Evolutionary conservation across 441 rosid species (phyloP).

Genomic region (Mallotus repandus): DNA sequence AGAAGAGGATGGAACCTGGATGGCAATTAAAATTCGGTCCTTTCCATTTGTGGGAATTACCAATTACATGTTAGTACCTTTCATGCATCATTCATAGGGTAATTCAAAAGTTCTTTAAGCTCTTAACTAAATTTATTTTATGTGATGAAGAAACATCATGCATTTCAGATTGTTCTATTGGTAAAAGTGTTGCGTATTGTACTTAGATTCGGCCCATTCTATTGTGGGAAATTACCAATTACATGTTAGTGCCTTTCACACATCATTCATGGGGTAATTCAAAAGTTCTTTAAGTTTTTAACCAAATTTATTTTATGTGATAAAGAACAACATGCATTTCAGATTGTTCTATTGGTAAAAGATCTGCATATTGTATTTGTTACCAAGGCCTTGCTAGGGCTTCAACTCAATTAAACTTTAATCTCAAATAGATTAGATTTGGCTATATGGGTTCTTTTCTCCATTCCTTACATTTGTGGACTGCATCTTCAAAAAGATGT

Average conservation of each 20-base stretch:
- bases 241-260: neutral
- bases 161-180: neutral
- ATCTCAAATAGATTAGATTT: too few relatives aligned
- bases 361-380: neutral
- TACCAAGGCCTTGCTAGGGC: neutral
- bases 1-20: neutral
- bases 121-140: neutral
- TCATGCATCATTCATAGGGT: neutral
- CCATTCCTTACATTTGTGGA: too few relatives aligned
- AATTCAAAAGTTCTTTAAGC: neutral
- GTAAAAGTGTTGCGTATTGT: neutral
- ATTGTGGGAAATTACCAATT: neutral
- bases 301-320: neutral
- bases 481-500: too few relatives aligned
- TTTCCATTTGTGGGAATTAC: neutral
- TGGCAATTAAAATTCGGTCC: neutral
- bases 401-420: too few relatives aligned
- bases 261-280: neutral
- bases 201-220: too few relatives aligned
- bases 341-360: neutral
- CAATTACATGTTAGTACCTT: neutral
- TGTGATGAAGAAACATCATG: neutral
- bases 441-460: too few relatives aligned
- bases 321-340: neutral
- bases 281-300: neutral